Evolutionary conservation across 306 rosid species (phyloP), one percentile per base, ranked within the genome.

Genomic region (Ziziphus jujuba): DNA sequence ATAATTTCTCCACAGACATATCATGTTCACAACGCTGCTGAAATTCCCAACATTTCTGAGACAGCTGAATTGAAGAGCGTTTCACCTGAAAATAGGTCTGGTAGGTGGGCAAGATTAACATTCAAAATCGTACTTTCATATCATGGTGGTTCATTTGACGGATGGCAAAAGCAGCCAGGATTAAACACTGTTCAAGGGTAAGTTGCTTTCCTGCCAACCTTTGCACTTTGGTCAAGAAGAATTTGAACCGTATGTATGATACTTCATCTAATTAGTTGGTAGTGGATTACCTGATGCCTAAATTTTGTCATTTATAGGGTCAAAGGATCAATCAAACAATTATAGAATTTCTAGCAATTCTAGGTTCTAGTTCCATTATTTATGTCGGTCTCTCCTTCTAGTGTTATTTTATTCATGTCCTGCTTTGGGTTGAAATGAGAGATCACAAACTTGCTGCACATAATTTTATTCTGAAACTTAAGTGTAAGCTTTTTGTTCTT

Each of bases 101-200:
- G 97, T 76, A 90, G 95, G 81, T 93, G 98, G 97, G 97, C 96
- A 16, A 84, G 98, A 57, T 15, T 61, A 13, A 93, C 89, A 0
- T 90, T 93, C 79, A 90, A 88, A 82, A 83, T 93, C 59, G 52
- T 80, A 70, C 84, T 90, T 69, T 89, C 95, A 2, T 90, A 90
- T 69, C 87, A 88, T 21, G 98, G 97, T 34, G 79, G 70, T 59
- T 90, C 97, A 2, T 90, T 90, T 83, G 96, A 93, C 69, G 98
- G 98, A 33, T 93, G 98, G 97, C 97, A 93, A 77, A 93, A 80
- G 85, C 98, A 93, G 74, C 98, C 98, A 1, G 89, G 75, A 38
- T 80, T 90, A 75, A 72, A 83, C 57, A 93, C 98, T 63, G 97
- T 93, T 69, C 97, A 93, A 73, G 79, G 98, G 98, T 80, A 84